Evolutionary conservation across 495 filamentous ascomycete genomes (phyloP).

Genomic region (Chaetomium fimeti): DNA sequence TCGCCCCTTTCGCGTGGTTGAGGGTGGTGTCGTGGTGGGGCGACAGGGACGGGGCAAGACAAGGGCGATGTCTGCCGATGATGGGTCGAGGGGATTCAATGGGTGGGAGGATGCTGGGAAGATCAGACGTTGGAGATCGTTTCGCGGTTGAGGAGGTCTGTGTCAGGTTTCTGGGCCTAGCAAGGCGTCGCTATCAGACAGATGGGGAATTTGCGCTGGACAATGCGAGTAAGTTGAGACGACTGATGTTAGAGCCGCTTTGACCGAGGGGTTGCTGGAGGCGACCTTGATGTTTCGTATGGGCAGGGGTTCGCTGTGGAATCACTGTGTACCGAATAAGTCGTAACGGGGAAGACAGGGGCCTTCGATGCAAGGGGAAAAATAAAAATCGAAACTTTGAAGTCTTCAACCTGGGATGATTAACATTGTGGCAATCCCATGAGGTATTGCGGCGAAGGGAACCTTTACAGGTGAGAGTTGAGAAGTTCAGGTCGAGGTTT

Average conservation of each 20-base stretch:
- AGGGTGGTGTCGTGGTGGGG: background rate
- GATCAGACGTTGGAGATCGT: conserved; percentile 41
- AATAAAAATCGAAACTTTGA: background rate
- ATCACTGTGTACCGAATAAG: background rate
- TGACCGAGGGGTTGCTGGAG: conserved; percentile 33
- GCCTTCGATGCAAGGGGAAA: background rate
- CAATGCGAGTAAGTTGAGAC: conserved; percentile 44
- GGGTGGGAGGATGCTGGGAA: conserved; percentile 21
- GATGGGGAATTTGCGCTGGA: conserved; percentile 27
- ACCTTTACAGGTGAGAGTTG: background rate
- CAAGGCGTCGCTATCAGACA: conserved; percentile 37
- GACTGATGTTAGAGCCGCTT: conserved; percentile 45
- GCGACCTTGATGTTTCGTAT: conserved; percentile 41
- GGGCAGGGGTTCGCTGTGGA: conserved; percentile 35
- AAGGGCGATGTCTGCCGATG: conserved; percentile 1
- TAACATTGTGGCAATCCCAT: background rate
- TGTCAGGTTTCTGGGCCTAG: conserved; percentile 39
- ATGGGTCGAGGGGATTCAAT: conserved; percentile 18
- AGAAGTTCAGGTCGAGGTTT: background rate
- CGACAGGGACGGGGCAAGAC: conserved; percentile 5
- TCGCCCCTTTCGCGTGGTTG: background rate
- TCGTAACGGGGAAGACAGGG: background rate
- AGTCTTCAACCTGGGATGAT: background rate
- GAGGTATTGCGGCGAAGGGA: background rate
- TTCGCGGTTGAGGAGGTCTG: conserved; percentile 40